Percentiles rank a stretch among this genome's conserved stretches.
phyloP scores from a whole-genome alignment of 768 basidiomycete genomes.

The Boletus rufocinnamomeus region DNA sequence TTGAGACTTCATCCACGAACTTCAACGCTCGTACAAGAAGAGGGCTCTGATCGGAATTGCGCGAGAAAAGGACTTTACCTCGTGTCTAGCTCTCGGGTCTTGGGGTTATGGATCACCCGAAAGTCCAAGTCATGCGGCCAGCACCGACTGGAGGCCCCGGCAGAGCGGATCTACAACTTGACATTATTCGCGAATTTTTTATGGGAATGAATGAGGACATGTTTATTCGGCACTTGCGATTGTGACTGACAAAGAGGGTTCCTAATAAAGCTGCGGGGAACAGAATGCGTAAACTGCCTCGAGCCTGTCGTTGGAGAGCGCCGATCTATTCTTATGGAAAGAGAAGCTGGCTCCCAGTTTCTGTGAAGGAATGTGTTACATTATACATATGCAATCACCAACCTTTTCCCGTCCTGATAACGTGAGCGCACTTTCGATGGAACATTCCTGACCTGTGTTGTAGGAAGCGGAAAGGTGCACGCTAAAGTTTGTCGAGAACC shows the following conservation, averaged over 20 bases:
- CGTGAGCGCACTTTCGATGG: too few relatives aligned
- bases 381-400: too few relatives aligned
- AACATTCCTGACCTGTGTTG: too few relatives aligned
- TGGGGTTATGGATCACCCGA: not conserved
- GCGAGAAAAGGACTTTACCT: not conserved
- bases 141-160: not conserved
- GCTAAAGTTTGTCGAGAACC: too few relatives aligned
- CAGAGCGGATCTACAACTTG: not conserved
- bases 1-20: too few relatives aligned
- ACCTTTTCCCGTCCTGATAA: too few relatives aligned
- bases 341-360: not conserved
- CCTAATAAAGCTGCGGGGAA: not conserved
- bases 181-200: too few relatives aligned
- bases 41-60: not conserved
- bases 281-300: not conserved
- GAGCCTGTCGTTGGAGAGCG: not conserved
- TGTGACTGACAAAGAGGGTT: not conserved
- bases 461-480: too few relatives aligned
- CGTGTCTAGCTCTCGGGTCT: not conserved
- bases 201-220: not conserved
- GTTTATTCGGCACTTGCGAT: not conserved
- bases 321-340: not conserved
- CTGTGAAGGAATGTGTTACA: too few relatives aligned
- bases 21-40: too few relatives aligned
- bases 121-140: not conserved